Percentiles rank a stretch among this genome's conserved stretches.
Conservation (phyloP, 2,329 filamentous ascomycete genomes). For the Emericellopsis cladophorae region DNA sequence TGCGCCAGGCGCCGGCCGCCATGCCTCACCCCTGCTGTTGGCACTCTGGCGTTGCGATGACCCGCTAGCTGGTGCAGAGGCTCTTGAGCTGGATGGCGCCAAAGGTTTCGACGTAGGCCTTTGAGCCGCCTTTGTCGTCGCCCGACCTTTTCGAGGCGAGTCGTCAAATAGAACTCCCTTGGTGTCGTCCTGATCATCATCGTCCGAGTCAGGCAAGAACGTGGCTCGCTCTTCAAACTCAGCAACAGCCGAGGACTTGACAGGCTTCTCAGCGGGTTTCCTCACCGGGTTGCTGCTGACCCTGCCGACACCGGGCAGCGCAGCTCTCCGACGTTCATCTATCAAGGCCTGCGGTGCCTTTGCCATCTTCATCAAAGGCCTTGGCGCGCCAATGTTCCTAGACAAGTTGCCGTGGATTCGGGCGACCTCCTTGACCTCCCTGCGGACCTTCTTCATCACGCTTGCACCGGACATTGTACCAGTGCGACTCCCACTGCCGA, state of each 20-base stretch:
- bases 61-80: too few relatives aligned
- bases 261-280: not conserved
- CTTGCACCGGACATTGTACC: conserved; percentile 37
- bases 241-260: conserved; percentile 9
- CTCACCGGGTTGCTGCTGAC: conserved; percentile 7
- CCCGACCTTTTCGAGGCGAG: conserved; percentile 6
- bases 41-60: too few relatives aligned
- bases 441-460: conserved; percentile 41
- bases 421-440: conserved; percentile 42
- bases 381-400: conserved; percentile 14
- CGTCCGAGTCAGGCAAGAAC: conserved; percentile 21
- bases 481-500: conserved; percentile 34
- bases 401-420: conserved; percentile 32
- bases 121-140: conserved; percentile 7
- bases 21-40: too few relatives aligned
- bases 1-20: too few relatives aligned
- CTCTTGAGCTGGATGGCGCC: too few relatives aligned
- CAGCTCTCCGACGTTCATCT: conserved; percentile 33
- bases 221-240: conserved; percentile 22
- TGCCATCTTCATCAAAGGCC: conserved; percentile 24
- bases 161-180: not conserved
- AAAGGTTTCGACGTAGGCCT: too few relatives aligned
- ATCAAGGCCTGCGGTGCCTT: conserved; percentile 42
- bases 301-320: conserved; percentile 20
- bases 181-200: conserved; percentile 4